A percentile compares a stretch with the other conserved stretches of the same genome.
phyloP scores from a whole-genome alignment of 768 basidiomycete species.

The Rhodotorula taiwanensis region DNA sequence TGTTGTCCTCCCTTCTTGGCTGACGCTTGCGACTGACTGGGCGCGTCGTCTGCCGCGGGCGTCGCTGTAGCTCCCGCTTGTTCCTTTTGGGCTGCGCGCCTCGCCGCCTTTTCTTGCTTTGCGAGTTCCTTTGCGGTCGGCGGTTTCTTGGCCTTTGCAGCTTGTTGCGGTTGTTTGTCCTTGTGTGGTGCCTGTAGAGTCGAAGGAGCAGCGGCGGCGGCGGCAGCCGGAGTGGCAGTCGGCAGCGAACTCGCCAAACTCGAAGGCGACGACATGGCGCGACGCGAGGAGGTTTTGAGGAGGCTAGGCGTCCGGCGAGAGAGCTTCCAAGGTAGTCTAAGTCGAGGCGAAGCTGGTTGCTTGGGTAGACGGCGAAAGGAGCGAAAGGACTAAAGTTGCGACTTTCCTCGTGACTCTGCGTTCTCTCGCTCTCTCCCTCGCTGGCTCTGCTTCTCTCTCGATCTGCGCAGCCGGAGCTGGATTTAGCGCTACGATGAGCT shows the following conservation, averaged over 20 bases:
- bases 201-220: neutral
- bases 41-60: neutral
- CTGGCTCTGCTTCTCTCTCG: too few relatives aligned
- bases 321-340: too few relatives aligned
- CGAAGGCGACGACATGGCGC: conserved; percentile 16
- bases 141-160: conserved; percentile 3
- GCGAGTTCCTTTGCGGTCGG: conserved; percentile 15
- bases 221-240: neutral
- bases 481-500: neutral
- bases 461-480: neutral
- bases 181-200: too few relatives aligned
- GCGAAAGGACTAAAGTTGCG: neutral
- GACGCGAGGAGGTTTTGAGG: too few relatives aligned
- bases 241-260: too few relatives aligned
- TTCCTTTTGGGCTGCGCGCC: conserved; percentile 7
- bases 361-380: too few relatives aligned
- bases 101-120: conserved; percentile 19
- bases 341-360: too few relatives aligned
- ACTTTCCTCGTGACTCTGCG: neutral
- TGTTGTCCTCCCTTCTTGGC: neutral
- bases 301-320: too few relatives aligned
- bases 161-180: neutral
- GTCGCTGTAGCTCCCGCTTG: neutral
- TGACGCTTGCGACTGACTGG: neutral
- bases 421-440: neutral